Percentiles rank a stretch among this genome's conserved stretches.
These are phyloP conservation scores for Gymnopilus dilepis DNA, from an alignment of 768 basidiomycete species.

Conservation along the genomic window DNA sequence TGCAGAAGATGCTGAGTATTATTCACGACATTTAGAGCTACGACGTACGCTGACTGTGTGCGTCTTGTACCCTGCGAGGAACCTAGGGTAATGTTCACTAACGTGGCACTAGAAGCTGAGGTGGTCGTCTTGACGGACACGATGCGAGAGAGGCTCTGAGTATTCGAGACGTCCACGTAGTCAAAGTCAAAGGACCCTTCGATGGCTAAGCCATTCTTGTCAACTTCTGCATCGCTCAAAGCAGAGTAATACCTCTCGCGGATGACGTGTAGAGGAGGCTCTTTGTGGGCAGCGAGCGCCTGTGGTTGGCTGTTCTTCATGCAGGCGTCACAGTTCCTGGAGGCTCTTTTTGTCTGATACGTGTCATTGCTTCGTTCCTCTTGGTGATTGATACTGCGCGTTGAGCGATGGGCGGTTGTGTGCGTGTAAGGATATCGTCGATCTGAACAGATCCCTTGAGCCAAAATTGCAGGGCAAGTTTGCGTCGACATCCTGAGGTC, in stretches of 20 bases:
- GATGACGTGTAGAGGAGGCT: slow-evolving; percentile 41
- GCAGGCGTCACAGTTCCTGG: background rate
- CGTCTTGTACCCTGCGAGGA: slow-evolving; percentile 34
- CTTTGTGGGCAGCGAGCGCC: no score
- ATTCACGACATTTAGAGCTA: background rate
- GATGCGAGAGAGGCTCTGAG: slow-evolving; percentile 16
- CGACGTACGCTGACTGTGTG: slow-evolving; percentile 30
- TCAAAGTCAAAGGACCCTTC: slow-evolving; percentile 54
- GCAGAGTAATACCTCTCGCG: slow-evolving; percentile 47
- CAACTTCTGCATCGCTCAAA: slow-evolving; percentile 57
- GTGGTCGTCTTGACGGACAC: slow-evolving; percentile 34
- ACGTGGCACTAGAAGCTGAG: slow-evolving; percentile 33
- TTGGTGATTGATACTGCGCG: background rate
- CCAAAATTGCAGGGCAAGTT: no score
- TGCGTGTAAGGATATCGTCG: background rate
- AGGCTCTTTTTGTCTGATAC: background rate
- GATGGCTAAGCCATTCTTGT: slow-evolving; percentile 56
- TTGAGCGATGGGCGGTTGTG: background rate
- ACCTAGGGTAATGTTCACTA: slow-evolving; percentile 34
- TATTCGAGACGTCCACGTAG: slow-evolving; percentile 47
- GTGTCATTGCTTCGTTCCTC: background rate
- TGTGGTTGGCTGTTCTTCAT: no score
- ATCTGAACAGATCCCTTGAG: background rate
- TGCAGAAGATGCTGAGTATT: slow-evolving; percentile 1
- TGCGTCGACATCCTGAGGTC: no score